Evolutionary conservation across 441 rosid species (phyloP), one percentile per base, ranked within the genome.

Genomic region (Syzygium syzygioides): DNA sequence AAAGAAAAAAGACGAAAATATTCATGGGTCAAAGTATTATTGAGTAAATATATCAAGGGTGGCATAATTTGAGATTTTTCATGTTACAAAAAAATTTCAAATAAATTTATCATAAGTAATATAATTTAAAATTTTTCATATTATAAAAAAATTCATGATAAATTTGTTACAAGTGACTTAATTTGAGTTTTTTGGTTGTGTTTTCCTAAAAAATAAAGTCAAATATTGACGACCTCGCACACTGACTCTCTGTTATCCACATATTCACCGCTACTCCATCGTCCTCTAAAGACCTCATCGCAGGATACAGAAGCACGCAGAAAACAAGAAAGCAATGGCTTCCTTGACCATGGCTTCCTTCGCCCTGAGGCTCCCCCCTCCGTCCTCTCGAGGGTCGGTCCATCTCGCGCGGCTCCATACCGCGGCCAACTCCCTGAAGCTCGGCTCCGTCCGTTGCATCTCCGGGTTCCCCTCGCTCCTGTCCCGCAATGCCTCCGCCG

Each of bases 361-460:
- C 90, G 93, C 80, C 88, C 76, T 93, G 26, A 88, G 92, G 13
- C 86, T 91, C 79, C 90, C 85, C 55, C 91, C 93, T 8, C 68
- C 90, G 86, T 56, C 66, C 94, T 85, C 95, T 90, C 92, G 66
- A 20, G 66, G 88, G 48, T 90, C 94, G 19, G 90, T 90, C 85
- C 95, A 90, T 87, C 88, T 96, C 87, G 57, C 91, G 56, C 93
- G 90, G 34, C 89, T 93, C 90, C 91, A 87, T 87, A 93, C 88
- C 76, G 86, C 87, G 19, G 54, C 48, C 90, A 89, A 89, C 90
- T 90, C 95, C 64, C 88, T 92, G 90, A 93, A 88, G 83, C 96
- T 96, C 91, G 55, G 93, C 90, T 96, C 96, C 55, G 84, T 87
- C 59, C 91, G 86, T 57, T 79, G 88, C 95, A 91, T 95, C 89